A percentile compares a stretch with the other conserved stretches of the same genome.
phyloP scores from a whole-genome alignment of 2,329 filamentous ascomycete species.

The Nannizzia gypsea region DNA sequence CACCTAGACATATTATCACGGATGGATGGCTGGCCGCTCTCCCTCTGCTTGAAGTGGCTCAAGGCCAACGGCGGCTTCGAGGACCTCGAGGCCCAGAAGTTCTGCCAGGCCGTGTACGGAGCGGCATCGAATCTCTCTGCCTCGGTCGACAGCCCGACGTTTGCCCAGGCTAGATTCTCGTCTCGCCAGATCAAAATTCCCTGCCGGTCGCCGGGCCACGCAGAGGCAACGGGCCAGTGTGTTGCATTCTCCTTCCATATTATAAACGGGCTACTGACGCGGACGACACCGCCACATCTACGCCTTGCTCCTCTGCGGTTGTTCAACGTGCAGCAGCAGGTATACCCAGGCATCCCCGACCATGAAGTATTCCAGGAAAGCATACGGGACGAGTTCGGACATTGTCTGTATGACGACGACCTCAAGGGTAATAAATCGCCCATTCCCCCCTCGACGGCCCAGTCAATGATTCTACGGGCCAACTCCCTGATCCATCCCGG shows the following conservation, averaged over 20 bases:
- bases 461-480: conserved; percentile 7
- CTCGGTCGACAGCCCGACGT: conserved; percentile 35
- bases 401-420: conserved; percentile 13
- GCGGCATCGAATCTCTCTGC: conserved; percentile 27
- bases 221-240: conserved; percentile 31
- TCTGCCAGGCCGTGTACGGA: conserved; percentile 38
- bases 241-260: conserved; percentile 45
- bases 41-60: conserved; percentile 27
- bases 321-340: conserved; percentile 55
- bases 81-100: conserved; percentile 20
- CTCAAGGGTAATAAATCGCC: conserved; percentile 3
- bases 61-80: conserved; percentile 18
- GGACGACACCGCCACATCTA: conserved; percentile 40
- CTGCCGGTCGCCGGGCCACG: conserved; percentile 18
- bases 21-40: conserved; percentile 32
- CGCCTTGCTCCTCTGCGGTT: conserved; percentile 52
- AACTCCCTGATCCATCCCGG: conserved; percentile 16
- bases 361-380: conserved; percentile 49
- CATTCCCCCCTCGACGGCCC: conserved; percentile 8
- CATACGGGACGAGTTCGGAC: conserved; percentile 50
- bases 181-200: conserved; percentile 27
- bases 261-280: conserved; percentile 50
- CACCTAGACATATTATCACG: conserved; percentile 43
- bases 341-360: conserved; percentile 43
- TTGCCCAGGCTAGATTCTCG: conserved; percentile 29